Base-by-base conservation (phyloP, 2,329 filamentous ascomycete genomes). In the Alternaria tenuissima region DNA sequence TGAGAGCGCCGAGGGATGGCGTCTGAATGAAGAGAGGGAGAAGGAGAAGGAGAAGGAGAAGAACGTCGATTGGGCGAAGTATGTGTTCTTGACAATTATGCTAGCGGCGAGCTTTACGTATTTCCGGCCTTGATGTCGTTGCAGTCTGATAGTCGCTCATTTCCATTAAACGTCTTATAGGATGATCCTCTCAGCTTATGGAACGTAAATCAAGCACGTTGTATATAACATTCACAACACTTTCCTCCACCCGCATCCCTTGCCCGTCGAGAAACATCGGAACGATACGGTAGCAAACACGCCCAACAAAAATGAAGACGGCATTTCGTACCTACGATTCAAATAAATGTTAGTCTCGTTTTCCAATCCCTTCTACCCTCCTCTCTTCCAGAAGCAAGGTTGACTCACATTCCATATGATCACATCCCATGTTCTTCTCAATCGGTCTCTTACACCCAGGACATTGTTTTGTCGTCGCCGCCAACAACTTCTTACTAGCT, bases 341-440 rank as follows among this genome's bases (percentile, higher is more conserved):
- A 7, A 18, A 26, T 47, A 11, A 56, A 34, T 24, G 5, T 24
- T 28, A 24, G 2, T 16, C 11, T 47, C n/a, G 20, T 4, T 14
- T 20, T 30, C 7, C 26, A 18, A 32, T 18, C 1, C 1, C 5
- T n/a, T 30, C 16, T 5, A 6, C 1, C 18, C 32, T 16, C 28
- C n/a, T 20, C 22, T 16, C 36, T 20, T 18, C 36, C 9, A 6
- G 36, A 20, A 11, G 8, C 8, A 39, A 20, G n/a, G 6, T 18
- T 26, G 41, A 58, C 69, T 65, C 55, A 74, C 75, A 78, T 18
- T 64, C 75, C 72, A 79, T 76, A 65, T 81, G 79, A 67, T 82
- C 79, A 59, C 80, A 82, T 7, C 80, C 80, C 43, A 67, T 65
- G 26, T 57, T 69, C 70, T 81, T 81, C 69, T 81, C 75, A 34